Evolutionary conservation across 805 yeast genomes (phyloP).

Genomic region (Ogataea wickerhamii): DNA sequence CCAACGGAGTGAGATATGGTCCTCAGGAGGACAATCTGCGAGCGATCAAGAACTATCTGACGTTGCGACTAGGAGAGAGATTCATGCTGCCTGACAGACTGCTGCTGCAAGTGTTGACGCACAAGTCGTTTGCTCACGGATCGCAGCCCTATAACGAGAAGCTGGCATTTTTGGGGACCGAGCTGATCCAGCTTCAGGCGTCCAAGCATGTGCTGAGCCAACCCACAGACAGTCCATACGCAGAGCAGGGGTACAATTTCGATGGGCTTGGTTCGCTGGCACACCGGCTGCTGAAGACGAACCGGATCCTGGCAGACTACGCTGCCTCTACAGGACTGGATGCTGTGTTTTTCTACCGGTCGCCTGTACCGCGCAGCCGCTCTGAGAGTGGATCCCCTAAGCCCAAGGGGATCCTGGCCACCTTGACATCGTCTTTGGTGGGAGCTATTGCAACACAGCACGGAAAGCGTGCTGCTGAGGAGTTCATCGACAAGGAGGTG

Average conservation of each 20-base stretch:
- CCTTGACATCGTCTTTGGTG: conserved; percentile 44
- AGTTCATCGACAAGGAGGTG: conserved; percentile 53
- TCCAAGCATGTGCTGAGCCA: conserved; percentile 39
- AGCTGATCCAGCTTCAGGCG: conserved; percentile 49
- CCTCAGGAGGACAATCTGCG: conserved; percentile 44
- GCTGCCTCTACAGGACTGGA: conserved; percentile 48
- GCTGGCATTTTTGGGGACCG: conserved; percentile 67
- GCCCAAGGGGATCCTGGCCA: conserved; percentile 29
- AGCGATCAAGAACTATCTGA: conserved; percentile 46
- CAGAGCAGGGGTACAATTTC: conserved; percentile 49
- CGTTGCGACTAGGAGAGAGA: conserved; percentile 30
- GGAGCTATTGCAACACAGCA: conserved; percentile 66
- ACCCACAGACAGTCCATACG: conserved; percentile 29
- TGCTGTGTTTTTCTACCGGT: conserved; percentile 63
- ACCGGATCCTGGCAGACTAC: conserved; percentile 47
- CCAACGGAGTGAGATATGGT: conserved; percentile 54
- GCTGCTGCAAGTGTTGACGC: conserved; percentile 80
- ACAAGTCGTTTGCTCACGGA: conserved; percentile 93
- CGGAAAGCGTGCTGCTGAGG: conserved; percentile 57
- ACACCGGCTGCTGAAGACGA: conserved; percentile 50
- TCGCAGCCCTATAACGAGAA: conserved; percentile 85
- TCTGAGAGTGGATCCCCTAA: conserved; percentile 32
- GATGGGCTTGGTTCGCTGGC: conserved; percentile 56
- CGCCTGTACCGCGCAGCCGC: conserved; percentile 29
- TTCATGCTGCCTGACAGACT: conserved; percentile 57